phyloP scores from a whole-genome alignment of 257 asterid genomes.

The Gentiana macrophylla region DNA sequence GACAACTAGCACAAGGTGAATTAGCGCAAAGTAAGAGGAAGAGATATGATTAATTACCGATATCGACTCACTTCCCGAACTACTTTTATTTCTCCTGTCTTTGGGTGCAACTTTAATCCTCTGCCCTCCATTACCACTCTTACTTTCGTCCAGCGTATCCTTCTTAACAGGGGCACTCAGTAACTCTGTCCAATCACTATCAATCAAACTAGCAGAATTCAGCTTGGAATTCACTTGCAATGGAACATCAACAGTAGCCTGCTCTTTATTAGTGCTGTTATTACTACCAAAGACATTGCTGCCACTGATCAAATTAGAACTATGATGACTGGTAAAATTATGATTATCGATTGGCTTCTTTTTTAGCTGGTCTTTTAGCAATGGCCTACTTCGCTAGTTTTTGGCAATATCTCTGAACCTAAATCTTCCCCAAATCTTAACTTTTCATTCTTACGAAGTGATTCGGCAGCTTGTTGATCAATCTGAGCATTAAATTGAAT shows the following conservation, averaged over 20 bases:
- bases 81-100: constrained; percentile 36
- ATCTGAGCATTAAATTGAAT: constrained; percentile 35
- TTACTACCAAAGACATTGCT: constrained; percentile 24
- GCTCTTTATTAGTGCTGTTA: constrained; percentile 14
- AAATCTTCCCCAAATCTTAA: constrained; percentile 41
- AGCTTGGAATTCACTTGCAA: constrained; percentile 29
- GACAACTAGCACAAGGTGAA: too few relatives aligned
- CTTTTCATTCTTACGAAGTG: constrained; percentile 69
- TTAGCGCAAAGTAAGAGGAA: too few relatives aligned
- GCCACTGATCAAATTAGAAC: constrained; percentile 14
- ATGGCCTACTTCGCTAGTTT: constrained; percentile 42
- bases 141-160: constrained; percentile 21
- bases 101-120: constrained; percentile 29
- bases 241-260: constrained; percentile 24
- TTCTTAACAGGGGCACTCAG: constrained; percentile 57
- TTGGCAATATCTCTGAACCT: constrained; percentile 28
- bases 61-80: constrained; percentile 33
- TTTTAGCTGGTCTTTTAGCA: constrained; percentile 69
- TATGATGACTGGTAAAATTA: constrained; percentile 18
- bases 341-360: constrained; percentile 40
- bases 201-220: constrained; percentile 35
- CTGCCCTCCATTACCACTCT: constrained; percentile 30
- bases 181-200: constrained; percentile 92
- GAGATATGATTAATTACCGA: background rate
- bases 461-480: constrained; percentile 96